Evolutionary conservation across 2,329 filamentous ascomycete genomes (phyloP).

Genomic region (Lithohypha guttulata): DNA sequence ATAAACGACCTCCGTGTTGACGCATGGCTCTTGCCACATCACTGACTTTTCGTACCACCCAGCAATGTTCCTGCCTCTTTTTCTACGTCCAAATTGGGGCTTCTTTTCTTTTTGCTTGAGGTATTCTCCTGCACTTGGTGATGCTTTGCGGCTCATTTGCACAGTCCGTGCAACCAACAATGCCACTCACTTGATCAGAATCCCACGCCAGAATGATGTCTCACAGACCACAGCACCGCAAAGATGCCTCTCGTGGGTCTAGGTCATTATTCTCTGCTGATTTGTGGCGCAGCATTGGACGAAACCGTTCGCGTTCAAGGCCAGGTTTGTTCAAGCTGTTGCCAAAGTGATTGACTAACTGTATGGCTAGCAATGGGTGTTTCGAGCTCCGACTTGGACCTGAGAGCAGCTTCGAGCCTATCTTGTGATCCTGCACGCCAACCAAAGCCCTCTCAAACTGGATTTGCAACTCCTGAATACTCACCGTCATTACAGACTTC

Average conservation of each 20-base stretch:
- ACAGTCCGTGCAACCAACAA: no score
- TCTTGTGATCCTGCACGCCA: conserved; percentile 19
- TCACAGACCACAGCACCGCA: not conserved
- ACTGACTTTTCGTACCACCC: no score
- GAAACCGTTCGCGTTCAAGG: conserved; percentile 18
- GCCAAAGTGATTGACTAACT: conserved; percentile 6
- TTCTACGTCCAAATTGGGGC: no score
- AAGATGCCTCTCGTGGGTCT: not conserved
- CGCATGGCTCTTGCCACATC: no score
- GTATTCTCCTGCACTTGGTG: no score
- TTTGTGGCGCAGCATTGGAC: conserved; percentile 15
- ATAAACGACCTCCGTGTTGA: no score
- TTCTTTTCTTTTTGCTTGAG: no score
- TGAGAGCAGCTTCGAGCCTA: conserved; percentile 14
- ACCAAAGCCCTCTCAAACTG: conserved; percentile 9
- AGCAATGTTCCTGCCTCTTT: no score
- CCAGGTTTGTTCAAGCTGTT: not conserved
- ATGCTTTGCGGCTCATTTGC: no score
- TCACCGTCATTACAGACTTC: conserved; percentile 18
- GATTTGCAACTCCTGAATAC: not conserved
- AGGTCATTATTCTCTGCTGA: conserved; percentile 17
- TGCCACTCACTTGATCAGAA: no score
- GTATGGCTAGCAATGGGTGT: not conserved
- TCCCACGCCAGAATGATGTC: not conserved
- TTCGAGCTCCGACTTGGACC: conserved; percentile 9